Evolutionary conservation across 116 monocot genomes (phyloP).

Genomic region (Iris pallida): DNA sequence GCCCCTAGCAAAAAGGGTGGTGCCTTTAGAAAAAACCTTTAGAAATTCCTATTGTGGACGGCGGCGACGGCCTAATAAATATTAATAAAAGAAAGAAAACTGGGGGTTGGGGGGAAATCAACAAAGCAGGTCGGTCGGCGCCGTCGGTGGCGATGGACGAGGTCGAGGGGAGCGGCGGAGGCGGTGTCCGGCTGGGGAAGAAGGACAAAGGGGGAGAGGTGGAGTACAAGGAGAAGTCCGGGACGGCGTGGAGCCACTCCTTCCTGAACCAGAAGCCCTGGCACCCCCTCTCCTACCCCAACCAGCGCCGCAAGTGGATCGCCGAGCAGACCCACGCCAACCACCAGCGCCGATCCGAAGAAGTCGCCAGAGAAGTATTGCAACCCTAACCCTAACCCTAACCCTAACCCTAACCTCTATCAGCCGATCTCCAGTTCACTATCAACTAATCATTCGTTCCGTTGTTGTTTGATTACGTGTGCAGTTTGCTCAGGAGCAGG

Average conservation of each 20-base stretch:
- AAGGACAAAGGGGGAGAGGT: slow-evolving; percentile 55
- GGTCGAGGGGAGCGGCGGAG: slow-evolving; percentile 15
- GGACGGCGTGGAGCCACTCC: slow-evolving; percentile 95
- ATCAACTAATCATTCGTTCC: background rate
- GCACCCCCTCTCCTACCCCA: slow-evolving; percentile 98
- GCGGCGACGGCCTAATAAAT: no score
- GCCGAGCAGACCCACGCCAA: slow-evolving; percentile 88
- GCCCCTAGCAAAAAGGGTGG: no score
- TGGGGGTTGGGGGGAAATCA: slow-evolving; percentile 11
- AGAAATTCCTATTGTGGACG: no score
- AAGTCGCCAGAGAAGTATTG: slow-evolving; percentile 67
- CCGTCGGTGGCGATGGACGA: slow-evolving; percentile 11
- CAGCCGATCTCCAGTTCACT: background rate
- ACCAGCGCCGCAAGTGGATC: slow-evolving; percentile 98
- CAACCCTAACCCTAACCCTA: background rate
- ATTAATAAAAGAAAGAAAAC: background rate
- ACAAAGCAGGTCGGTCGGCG: no score
- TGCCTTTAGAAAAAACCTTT: no score
- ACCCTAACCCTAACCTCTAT: background rate
- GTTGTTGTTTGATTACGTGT: background rate
- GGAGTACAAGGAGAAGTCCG: slow-evolving; percentile 79
- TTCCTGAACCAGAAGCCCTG: slow-evolving; percentile 98
- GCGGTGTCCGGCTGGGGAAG: slow-evolving; percentile 31
- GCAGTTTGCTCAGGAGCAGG: slow-evolving; percentile 97
- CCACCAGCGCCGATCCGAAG: slow-evolving; percentile 50